Base-by-base conservation (phyloP, 2,329 filamentous ascomycete genomes). In the Cordyceps tenuipes region DNA sequence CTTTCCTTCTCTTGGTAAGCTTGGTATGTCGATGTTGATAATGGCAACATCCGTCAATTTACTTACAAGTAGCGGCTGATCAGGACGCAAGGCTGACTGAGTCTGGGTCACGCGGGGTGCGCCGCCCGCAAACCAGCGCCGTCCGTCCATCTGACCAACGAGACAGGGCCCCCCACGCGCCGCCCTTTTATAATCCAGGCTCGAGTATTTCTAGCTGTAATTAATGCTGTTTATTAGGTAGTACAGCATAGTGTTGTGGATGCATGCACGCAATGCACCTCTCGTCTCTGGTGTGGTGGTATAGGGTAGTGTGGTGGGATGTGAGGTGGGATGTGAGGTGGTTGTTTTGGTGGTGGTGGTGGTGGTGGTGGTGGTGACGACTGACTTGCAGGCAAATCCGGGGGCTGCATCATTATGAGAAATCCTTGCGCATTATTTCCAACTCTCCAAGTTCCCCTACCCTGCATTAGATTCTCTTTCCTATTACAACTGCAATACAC, bases 51-150 rank as follows among this genome's bases (percentile, higher is more conserved):
- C 44, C 46, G 29, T 29, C 7, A 29, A 29, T 29, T 41, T 34
- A 21, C 5, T 15, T 6, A 34, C 29, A 15, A 29, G 23, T 39
- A 36, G 49, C 49, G 57, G 49, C 19, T 60, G 57, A 60, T 60
- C 57, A 60, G 31, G 15, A n/a, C 29, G 44, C 57, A 43, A 49
- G 57, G 59, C 52, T 57, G 53, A 57, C 52, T 57, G 53, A 57
- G 59, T 51, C 8, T 26, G 46, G 46, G 59, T 61, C 59, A 61
- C 47, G 21, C 56, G 59, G 52, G 39, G 36, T 31, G 34, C 52
- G 51, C 23, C n/a, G 46, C 8, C 29, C 15, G 31, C 23, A 12
- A n/a, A 43, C 48, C 51, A 59, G 19, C 31, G 50, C 48, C 31
- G 5, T 15, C 48, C 31, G 5, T 15, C 15, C 59, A 61, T 57